Evolutionary conservation across 441 rosid genomes (phyloP).

Genomic region (Corymbia calophylla): DNA sequence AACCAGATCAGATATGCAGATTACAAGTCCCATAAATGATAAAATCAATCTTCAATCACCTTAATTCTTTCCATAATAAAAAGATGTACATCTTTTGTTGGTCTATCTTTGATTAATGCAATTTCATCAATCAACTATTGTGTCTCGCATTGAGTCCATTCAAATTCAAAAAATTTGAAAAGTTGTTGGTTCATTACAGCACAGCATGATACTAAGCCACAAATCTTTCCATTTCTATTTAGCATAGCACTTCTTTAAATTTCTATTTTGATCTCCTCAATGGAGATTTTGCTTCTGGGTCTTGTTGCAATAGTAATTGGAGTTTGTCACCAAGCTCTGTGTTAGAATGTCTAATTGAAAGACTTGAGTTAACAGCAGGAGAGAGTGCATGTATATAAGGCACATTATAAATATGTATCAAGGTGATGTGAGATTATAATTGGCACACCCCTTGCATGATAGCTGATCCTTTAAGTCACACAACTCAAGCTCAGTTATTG

Average conservation of each 20-base stretch:
- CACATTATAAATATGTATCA: neutral
- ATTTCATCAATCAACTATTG: neutral
- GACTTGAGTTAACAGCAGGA: neutral
- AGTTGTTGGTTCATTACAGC: neutral
- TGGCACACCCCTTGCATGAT: neutral
- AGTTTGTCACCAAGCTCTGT: neutral
- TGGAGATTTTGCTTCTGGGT: neutral
- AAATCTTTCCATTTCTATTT: neutral
- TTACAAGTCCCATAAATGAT: neutral
- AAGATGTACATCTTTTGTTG: neutral
- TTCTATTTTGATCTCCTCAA: neutral
- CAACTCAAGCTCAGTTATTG: neutral
- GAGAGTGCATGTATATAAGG: neutral
- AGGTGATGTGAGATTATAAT: neutral
- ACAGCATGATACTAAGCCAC: neutral
- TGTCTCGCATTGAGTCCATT: neutral
- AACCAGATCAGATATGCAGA: neutral
- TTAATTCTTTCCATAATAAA: neutral
- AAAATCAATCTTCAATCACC: neutral
- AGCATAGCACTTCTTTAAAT: neutral
- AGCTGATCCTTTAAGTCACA: neutral
- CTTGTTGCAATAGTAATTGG: neutral
- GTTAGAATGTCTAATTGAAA: neutral
- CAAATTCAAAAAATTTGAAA: neutral
- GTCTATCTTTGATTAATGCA: neutral